These are phyloP conservation scores for Funneliformis mosseae DNA, from an alignment of 192 early-diverging fungal genomes.

Conservation along the genomic window DNA sequence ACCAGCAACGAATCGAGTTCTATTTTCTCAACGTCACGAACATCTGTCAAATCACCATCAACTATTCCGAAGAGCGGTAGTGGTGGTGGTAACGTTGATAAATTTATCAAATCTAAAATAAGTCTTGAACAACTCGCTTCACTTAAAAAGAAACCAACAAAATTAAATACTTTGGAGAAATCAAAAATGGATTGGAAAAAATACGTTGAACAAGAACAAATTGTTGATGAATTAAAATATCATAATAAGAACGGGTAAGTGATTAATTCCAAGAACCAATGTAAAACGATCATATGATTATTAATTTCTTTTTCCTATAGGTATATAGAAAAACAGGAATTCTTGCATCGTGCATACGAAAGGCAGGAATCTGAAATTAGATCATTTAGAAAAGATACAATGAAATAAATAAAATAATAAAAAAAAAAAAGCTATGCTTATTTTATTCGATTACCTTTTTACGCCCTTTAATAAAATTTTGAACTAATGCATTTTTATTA, in stretches of 20 bases:
- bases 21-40: background rate
- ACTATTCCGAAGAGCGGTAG: background rate
- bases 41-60: background rate
- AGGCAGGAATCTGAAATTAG: slow-evolving; percentile 56
- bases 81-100: background rate
- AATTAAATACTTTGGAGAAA: slow-evolving; percentile 71
- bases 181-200: slow-evolving; percentile 70
- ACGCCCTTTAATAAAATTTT: too few species aligned
- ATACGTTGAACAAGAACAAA: slow-evolving; percentile 64
- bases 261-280: too few species aligned
- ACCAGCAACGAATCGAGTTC: background rate
- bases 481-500: too few species aligned
- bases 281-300: background rate
- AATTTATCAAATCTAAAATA: slow-evolving; percentile 37
- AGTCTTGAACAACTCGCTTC: slow-evolving; percentile 40
- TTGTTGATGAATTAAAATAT: slow-evolving; percentile 63
- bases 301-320: slow-evolving; percentile 33
- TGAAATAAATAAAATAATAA: background rate
- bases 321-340: slow-evolving; percentile 71
- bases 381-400: slow-evolving; percentile 8
- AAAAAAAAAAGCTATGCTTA: too few species aligned
- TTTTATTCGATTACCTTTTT: too few species aligned
- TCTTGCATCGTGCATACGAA: slow-evolving; percentile 66
- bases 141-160: slow-evolving; percentile 55
- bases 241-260: slow-evolving; percentile 67